phyloP scores from a whole-genome alignment of 108 stramenopile genomes.

The Discostella pseudostelligera region DNA sequence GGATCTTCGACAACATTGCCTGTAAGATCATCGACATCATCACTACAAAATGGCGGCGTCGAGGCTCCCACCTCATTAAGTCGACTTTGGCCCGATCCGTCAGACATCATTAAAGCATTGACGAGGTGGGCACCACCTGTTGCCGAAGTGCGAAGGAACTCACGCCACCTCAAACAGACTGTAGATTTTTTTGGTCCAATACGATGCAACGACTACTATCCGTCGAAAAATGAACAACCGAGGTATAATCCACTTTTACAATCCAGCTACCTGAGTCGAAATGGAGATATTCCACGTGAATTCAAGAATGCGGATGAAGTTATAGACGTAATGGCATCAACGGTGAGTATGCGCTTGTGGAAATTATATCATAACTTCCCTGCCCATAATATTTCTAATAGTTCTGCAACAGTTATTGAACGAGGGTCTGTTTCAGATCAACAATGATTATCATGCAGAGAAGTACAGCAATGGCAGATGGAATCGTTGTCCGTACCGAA shows the following conservation, averaged over 20 bases:
- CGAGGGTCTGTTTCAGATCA: constrained; percentile 33
- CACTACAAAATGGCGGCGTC: constrained; percentile 7
- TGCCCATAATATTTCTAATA: neutral
- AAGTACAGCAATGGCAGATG: constrained; percentile 25
- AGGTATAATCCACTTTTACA: constrained; percentile 11
- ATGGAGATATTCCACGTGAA: constrained; percentile 7
- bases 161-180: neutral
- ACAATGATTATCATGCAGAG: constrained; percentile 37
- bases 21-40: constrained; percentile 21
- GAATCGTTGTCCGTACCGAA: constrained; percentile 28
- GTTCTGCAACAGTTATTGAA: constrained; percentile 10
- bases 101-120: constrained; percentile 41
- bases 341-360: constrained; percentile 12
- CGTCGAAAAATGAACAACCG: neutral
- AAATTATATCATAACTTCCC: neutral
- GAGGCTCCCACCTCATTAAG: constrained; percentile 23
- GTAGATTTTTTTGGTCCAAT: constrained; percentile 34
- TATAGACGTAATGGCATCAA: constrained; percentile 17
- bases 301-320: constrained; percentile 37
- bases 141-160: constrained; percentile 5
- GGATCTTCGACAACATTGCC: neutral
- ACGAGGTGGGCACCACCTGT: constrained; percentile 37
- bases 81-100: constrained; percentile 47
- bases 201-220: neutral
- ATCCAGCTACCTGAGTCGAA: neutral